Base-by-base conservation (phyloP, 2,329 filamentous ascomycete species). In the Neoarthrinium moseri region DNA sequence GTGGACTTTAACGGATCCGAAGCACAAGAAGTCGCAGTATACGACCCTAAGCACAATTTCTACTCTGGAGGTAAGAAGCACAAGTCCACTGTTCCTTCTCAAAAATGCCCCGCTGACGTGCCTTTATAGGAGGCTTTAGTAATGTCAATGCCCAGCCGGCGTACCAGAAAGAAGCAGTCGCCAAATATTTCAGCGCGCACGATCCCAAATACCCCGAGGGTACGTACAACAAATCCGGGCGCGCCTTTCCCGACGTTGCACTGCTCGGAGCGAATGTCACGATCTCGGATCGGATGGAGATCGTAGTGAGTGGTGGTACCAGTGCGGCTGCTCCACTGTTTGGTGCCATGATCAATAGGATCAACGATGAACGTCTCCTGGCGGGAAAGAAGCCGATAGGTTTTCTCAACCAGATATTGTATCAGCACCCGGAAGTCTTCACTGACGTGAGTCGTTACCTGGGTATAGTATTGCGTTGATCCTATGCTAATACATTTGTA, bases 241-340 rank as follows among this genome's bases (percentile, higher is more conserved):
- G 32, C n/a, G 32, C 32, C n/a, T 34, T 34, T 15, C 32, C 32
- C 32, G 32, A 34, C 18, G 32, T 34, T 15, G 32, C 32, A 34
- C n/a, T 34, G 32, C 32, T 34, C 7, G 32, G 32, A 6, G 32
- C 32, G n/a, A 34, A 34, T 15, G 32, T 34, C 8, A 34, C 32
- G n/a, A 12, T 34, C 7, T 34, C 32, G n/a, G 32, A 34, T 15
- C 13, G 32, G 8, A 8, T 34, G 7, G 22, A 36, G 13, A 24
- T 44, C 18, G 23, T 23, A n/a, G 22, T 44, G 20, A 34, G 32
- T 15, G 24, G 29, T 24, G 43, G 17, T 52, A 56, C 1, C 63
- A 74, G 34, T 6, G 76, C 77, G 20, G 72, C 80, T 1, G 60
- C 75, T 0, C 83, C 83, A 0, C 63, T 76, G 0, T 74, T 79